phyloP scores from a whole-genome alignment of 1,139 yeast species.

The Yarrowia galli region DNA sequence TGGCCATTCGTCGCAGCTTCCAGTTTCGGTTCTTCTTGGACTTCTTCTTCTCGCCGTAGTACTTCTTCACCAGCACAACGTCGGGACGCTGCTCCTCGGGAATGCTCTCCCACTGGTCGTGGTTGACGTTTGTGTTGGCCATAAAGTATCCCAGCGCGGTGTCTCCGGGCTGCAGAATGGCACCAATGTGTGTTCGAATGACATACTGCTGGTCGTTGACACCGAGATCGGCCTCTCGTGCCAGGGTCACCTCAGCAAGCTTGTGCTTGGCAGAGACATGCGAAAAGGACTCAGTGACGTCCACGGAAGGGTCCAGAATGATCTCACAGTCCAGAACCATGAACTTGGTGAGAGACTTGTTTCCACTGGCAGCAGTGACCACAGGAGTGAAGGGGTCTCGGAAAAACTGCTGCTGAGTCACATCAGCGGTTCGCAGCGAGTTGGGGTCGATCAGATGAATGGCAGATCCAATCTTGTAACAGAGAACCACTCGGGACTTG shows the following conservation, averaged over 20 bases:
- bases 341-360: conserved; percentile 80
- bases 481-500: conserved; percentile 66
- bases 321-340: conserved; percentile 94
- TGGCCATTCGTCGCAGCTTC: conserved; percentile 98
- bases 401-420: conserved; percentile 79
- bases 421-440: conserved; percentile 78
- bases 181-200: conserved; percentile 92
- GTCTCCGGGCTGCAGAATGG: conserved; percentile 94
- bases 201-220: conserved; percentile 80
- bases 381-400: conserved; percentile 66
- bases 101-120: conserved; percentile 81
- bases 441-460: conserved; percentile 84
- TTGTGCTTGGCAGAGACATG: conserved; percentile 76
- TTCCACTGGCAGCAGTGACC: conserved; percentile 68
- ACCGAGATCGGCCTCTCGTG: conserved; percentile 89
- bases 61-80: conserved; percentile 89
- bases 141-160: conserved; percentile 90
- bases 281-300: conserved; percentile 53
- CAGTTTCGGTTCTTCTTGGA: conserved; percentile 75
- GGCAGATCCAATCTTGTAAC: conserved; percentile 82
- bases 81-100: conserved; percentile 71
- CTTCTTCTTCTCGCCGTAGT: conserved; percentile 77
- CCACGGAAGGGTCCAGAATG: conserved; percentile 50
- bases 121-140: conserved; percentile 84
- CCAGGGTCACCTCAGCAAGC: conserved; percentile 88